Evolutionary conservation across 208 protist genomes (phyloP), one percentile per base, ranked within the genome.

Genomic region (Acanthamoeba rhysodes): DNA sequence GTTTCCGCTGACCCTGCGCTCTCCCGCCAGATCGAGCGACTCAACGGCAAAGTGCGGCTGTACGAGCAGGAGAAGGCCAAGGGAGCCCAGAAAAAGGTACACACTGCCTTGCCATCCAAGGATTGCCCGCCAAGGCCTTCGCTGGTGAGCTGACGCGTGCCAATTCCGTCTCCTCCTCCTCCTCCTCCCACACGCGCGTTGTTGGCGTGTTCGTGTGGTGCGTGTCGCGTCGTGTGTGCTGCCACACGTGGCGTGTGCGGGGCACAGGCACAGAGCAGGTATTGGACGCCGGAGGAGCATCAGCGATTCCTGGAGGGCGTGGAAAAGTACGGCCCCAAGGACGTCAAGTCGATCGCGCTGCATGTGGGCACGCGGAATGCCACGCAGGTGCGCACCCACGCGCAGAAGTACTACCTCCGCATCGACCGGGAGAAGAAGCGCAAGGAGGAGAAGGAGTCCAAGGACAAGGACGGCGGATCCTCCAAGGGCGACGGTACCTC

Each of bases 281-380:
- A 97, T n/a, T 97, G 96, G 96, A 97, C 96, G 32, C 96, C 95
- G 18, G 95, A 97, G 20, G 96, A 97, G 27, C 96, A 97, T 37
- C 68, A 95, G 34, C 32, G 94, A 64, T 97, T 97, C 45, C n/a
- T 97, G 14, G 95, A 97, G 91, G 96, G 95, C 22, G 64, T 97
- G 2, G 78, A 68, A 24, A 94, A 94, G 88, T 94, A 94, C 27
- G 48, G 96, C 2, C 90, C 90, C 50, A 96, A 96, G n/a, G 96
- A 97, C 70, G 96, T 97, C 16, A 97, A 97, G 37, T 74, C 96
- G 0, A 97, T 97, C 85, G 84, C 95, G 37, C 50, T 55, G 22
- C 70, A 95, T 70, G 96, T 97, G 2, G 94, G 92, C 20, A 96
- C 94, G 2, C 90, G 96, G 66, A 97, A 97, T 85, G 45, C 96